Evolutionary conservation across 805 yeast species (phyloP), one percentile per base, ranked within the genome.

Genomic region (Phaffomyces antillensis): DNA sequence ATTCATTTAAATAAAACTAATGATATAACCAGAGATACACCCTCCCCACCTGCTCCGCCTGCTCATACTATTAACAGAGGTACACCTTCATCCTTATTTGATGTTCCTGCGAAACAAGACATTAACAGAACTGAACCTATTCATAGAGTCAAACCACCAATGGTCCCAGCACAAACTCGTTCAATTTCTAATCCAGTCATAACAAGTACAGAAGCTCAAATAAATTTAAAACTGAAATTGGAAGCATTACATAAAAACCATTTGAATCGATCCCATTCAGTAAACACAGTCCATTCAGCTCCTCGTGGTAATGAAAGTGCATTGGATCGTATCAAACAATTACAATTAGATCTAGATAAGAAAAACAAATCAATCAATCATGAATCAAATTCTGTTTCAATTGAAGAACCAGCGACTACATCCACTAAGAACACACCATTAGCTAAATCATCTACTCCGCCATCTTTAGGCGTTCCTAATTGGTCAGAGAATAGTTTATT

Each of bases 201-300:
- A 15, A 33, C 40, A 11, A 12, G 31, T 4, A 52, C 55, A 12
- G 15, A 40, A 12, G 54, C 54, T 13, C 57, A 53, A 30, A 40
- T 43, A 6, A 40, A 48, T 16, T 37, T 55, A 24, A 43, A 44
- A 26, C 23, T 45, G 15, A 55, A 26, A 37, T 35, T 55, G 13
- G 20, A 20, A 16, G 32, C 30, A 28, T 28, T 23, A 15, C 38
- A 5, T 45, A 42, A 32, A 24, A 37, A 8, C 42, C 32, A 41
- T 3, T 8, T 50, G 8, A 25, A 36, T 2, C 43, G 55, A 32
- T 31, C 52, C 2, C 45, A 47, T 33, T 40, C 57, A 2, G 23
- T 5, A 1, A 7, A 5, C 23, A 20, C 23, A 20, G 23, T 20
- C 23, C 37, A 44, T 2, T n/a, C 36, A 12, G 45, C 43, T 9